Conservation (phyloP, 2,329 filamentous ascomycete genomes). For the Emergomyces africanus region DNA sequence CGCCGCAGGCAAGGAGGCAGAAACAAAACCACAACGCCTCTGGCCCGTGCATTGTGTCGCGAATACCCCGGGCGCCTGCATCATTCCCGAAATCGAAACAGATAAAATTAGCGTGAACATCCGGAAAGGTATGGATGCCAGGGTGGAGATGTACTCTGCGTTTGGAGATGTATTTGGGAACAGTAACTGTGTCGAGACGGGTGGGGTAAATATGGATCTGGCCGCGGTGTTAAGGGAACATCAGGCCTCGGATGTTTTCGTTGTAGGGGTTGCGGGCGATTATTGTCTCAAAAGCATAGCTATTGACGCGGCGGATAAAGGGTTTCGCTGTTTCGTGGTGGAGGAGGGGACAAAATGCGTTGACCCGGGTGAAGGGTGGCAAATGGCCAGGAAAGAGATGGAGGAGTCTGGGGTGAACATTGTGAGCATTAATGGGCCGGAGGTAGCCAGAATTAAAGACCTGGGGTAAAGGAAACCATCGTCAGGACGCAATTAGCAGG, state of each 20-base stretch:
- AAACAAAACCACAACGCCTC: constrained; percentile 54
- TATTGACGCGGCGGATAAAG: constrained; percentile 59
- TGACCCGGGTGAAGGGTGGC: constrained; percentile 45
- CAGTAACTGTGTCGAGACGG: constrained; percentile 20
- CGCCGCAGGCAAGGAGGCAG: constrained; percentile 38
- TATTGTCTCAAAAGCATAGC: constrained; percentile 81
- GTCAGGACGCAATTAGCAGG: not conserved
- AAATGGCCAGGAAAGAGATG: constrained; percentile 42
- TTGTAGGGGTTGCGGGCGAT: constrained; percentile 76
- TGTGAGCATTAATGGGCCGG: constrained; percentile 43
- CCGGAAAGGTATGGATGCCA: constrained; percentile 61
- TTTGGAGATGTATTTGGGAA: constrained; percentile 69
- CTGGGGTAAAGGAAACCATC: not conserved
- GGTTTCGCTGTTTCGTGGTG: constrained; percentile 65
- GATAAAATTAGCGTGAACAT: constrained; percentile 51
- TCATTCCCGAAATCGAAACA: constrained; percentile 58
- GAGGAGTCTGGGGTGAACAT: constrained; percentile 48
- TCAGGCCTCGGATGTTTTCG: constrained; percentile 63
- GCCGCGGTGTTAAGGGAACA: constrained; percentile 42
- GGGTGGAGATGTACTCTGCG: constrained; percentile 87
- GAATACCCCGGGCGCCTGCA: constrained; percentile 54
- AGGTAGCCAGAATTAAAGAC: constrained; percentile 39
- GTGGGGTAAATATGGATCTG: constrained; percentile 44
- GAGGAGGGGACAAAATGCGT: constrained; percentile 69
- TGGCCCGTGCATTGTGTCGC: constrained; percentile 91